Percentiles rank a stretch among this genome's conserved stretches.
These are phyloP conservation scores for Oenanthe javanica DNA, from an alignment of 140 eudicot genomes.

Conservation along the genomic window DNA sequence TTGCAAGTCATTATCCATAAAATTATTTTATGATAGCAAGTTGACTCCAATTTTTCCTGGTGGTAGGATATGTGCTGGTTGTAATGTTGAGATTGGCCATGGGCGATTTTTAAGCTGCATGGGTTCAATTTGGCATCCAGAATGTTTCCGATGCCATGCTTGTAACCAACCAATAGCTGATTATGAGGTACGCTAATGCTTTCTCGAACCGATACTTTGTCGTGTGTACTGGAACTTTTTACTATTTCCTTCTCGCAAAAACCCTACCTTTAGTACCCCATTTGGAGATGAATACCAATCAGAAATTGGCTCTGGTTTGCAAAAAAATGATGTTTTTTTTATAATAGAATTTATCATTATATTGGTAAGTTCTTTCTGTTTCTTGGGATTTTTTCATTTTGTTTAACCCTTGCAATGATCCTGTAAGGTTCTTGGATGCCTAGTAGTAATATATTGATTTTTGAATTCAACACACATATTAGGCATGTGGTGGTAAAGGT, in stretches of 20 bases:
- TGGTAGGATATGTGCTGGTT: constrained; percentile 81
- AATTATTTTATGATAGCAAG: not conserved
- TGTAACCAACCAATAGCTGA: constrained; percentile 82
- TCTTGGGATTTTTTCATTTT: not conserved
- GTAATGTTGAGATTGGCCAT: constrained; percentile 79
- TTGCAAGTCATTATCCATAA: not conserved
- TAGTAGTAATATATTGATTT: not conserved
- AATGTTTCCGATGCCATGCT: constrained; percentile 87
- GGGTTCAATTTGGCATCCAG: constrained; percentile 98
- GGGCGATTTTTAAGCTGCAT: constrained; percentile 89
- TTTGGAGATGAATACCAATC: not conserved
- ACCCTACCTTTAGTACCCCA: not conserved
- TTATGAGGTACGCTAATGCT: constrained; percentile 56
- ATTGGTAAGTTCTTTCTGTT: not conserved
- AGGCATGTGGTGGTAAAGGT: not conserved
- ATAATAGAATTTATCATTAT: too few relatives aligned
- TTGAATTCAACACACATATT: not conserved
- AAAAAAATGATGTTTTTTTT: not conserved
- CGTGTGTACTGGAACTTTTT: not conserved
- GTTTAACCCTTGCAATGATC: not conserved
- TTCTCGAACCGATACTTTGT: constrained; percentile 10
- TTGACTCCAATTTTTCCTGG: constrained; percentile 11
- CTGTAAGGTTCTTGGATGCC: not conserved
- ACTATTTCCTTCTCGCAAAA: not conserved
- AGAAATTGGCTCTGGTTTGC: not conserved